A percentile compares a stretch with the other conserved stretches of the same genome.
phyloP scores from a whole-genome alignment of 2,329 filamentous ascomycete species.

The Fusarium siculi region DNA sequence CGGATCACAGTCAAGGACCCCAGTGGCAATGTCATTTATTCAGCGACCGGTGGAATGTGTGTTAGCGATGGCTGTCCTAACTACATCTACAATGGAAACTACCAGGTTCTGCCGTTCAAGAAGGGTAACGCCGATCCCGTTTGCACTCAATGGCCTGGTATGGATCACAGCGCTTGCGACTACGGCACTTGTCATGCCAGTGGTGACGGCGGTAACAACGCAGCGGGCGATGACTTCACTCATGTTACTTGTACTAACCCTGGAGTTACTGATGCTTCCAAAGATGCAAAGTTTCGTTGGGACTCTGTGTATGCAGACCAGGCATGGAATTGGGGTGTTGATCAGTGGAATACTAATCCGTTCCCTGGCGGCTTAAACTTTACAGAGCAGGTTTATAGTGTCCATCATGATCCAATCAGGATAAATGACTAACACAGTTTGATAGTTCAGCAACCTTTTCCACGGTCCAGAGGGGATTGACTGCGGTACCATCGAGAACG shows the following conservation, averaged over 20 bases:
- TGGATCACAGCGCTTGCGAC: background rate
- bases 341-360: background rate
- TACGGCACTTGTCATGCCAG: background rate
- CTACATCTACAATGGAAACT: background rate
- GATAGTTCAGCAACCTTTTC: background rate
- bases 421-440: accelerated
- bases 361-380: background rate
- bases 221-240: background rate
- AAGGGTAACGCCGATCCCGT: background rate
- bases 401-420: accelerated
- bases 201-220: background rate
- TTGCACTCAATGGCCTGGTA: background rate
- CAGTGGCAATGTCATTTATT: background rate
- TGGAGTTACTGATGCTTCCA: background rate
- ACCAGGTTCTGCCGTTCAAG: background rate
- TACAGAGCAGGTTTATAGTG: background rate
- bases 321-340: background rate
- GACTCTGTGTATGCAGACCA: background rate
- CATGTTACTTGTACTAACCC: background rate
- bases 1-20: background rate
- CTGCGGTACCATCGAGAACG: background rate
- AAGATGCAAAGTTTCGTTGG: background rate
- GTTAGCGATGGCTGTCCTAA: background rate
- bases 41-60: background rate
- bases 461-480: background rate